Evolutionary conservation across 1,139 yeast species (phyloP).

Genomic region (Wickerhamiella infanticola): DNA sequence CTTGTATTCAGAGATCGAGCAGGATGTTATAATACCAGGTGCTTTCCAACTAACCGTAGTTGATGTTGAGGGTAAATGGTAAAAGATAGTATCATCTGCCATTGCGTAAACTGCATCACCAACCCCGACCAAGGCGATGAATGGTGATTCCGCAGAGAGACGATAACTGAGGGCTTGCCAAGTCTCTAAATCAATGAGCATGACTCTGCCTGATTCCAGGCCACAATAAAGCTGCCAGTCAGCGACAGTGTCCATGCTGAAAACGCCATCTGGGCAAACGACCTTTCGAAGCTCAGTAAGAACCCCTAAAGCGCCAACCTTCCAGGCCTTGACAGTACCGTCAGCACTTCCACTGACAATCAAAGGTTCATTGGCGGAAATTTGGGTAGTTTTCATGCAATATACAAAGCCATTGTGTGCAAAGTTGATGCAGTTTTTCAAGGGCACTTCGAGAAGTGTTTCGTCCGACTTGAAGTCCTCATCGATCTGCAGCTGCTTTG

Average conservation of each 20-base stretch:
- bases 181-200: constrained; percentile 14
- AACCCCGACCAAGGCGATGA: constrained; percentile 13
- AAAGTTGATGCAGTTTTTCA: constrained; percentile 49
- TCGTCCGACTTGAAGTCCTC: not conserved
- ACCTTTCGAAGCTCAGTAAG: constrained; percentile 19
- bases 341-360: constrained; percentile 78
- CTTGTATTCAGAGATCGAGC: constrained; percentile 5
- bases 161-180: constrained; percentile 10
- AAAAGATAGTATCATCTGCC: constrained; percentile 5
- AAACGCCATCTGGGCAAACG: constrained; percentile 16
- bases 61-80: constrained; percentile 12
- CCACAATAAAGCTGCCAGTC: constrained; percentile 18
- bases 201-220: constrained; percentile 11
- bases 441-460: constrained; percentile 48
- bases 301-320: constrained; percentile 16
- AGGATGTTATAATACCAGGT: constrained; percentile 20
- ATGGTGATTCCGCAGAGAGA: constrained; percentile 9
- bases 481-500: constrained; percentile 7
- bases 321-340: constrained; percentile 72
- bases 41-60: constrained; percentile 19
- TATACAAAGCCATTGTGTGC: constrained; percentile 90
- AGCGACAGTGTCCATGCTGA: constrained; percentile 15
- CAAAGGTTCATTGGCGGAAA: constrained; percentile 25
- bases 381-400: constrained; percentile 35
- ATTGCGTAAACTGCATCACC: constrained; percentile 9